Percentiles rank a stretch among this genome's conserved stretches.
Evolutionary conservation across 441 rosid species (phyloP).

Genomic region (Brassica hybrid): DNA sequence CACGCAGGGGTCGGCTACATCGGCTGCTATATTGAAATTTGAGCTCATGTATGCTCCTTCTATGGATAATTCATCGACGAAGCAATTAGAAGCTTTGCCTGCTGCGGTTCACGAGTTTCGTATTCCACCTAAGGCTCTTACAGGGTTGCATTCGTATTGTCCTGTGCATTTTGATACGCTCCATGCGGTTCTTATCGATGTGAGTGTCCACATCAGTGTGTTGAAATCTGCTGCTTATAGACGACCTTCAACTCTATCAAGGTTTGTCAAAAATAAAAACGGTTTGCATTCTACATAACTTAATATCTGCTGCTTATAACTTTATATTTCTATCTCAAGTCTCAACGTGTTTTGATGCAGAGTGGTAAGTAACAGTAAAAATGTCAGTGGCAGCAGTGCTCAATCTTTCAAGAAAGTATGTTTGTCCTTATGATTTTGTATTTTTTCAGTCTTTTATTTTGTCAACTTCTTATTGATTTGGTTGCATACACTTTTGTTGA

Average conservation of each 20-base stretch:
- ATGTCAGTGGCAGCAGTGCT: constrained; percentile 49
- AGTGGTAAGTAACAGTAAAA: constrained; percentile 43
- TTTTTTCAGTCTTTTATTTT: neutral
- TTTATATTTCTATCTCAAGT: constrained; percentile 1
- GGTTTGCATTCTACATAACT: constrained; percentile 5
- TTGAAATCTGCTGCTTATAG: constrained; percentile 62
- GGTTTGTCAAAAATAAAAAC: constrained; percentile 54
- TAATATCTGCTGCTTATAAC: neutral
- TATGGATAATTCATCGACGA: constrained; percentile 55
- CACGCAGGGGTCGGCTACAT: constrained; percentile 72
- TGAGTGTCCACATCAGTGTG: constrained; percentile 76
- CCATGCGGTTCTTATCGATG: constrained; percentile 88
- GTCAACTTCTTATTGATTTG: neutral
- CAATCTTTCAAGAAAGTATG: constrained; percentile 63
- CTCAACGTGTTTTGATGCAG: constrained; percentile 55
- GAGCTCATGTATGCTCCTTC: constrained; percentile 88
- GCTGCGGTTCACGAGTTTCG: constrained; percentile 92
- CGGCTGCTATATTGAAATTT: constrained; percentile 87
- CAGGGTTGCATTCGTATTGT: constrained; percentile 93
- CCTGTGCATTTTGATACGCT: constrained; percentile 89
- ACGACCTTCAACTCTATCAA: constrained; percentile 53
- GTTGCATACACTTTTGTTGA: constrained; percentile 31
- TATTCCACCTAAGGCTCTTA: constrained; percentile 93
- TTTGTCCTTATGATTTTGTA: constrained; percentile 36
- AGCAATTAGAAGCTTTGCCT: constrained; percentile 58